phyloP scores from a whole-genome alignment of 1,284 basidiomycete genomes.

The Agaricales sp. region DNA sequence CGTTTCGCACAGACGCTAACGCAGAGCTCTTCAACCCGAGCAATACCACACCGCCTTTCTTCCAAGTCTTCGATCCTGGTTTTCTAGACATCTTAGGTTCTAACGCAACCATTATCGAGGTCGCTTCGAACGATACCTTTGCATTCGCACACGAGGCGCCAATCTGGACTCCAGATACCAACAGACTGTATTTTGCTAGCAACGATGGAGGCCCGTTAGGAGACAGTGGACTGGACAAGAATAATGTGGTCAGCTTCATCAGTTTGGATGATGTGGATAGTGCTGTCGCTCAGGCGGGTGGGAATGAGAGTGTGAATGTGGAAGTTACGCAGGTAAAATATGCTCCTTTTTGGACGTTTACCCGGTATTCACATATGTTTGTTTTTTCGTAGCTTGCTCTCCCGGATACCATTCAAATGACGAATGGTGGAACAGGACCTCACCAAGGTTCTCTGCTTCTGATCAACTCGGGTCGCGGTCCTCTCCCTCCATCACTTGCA shows the following conservation, averaged over 20 bases:
- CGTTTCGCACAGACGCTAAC: constrained; percentile 16
- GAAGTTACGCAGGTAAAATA: constrained; percentile 7
- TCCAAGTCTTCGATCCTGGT: constrained; percentile 55
- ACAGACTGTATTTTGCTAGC: constrained; percentile 38
- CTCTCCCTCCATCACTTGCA: constrained; percentile 50
- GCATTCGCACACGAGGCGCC: constrained; percentile 72
- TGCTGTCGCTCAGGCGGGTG: constrained; percentile 25
- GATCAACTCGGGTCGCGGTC: constrained; percentile 56
- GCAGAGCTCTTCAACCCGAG: constrained; percentile 24
- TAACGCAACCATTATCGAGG: constrained; percentile 42
- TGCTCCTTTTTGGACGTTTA: constrained; percentile 12
- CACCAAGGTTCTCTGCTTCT: constrained; percentile 55
- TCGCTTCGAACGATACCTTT: constrained; percentile 48
- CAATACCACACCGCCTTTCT: constrained; percentile 41
- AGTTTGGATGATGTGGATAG: constrained; percentile 16
- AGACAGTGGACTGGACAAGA: constrained; percentile 29
- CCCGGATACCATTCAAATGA: constrained; percentile 43
- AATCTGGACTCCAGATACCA: constrained; percentile 46
- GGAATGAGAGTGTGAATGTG: constrained; percentile 13
- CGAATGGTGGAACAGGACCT: constrained; percentile 67
- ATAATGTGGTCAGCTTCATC: constrained; percentile 20
- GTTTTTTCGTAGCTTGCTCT: background rate
- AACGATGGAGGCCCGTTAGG: constrained; percentile 15
- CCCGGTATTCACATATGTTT: background rate
- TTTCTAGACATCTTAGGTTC: constrained; percentile 56